Evolutionary conservation across 257 asterid genomes (phyloP).

Genomic region (Gardenia jasminoides): DNA sequence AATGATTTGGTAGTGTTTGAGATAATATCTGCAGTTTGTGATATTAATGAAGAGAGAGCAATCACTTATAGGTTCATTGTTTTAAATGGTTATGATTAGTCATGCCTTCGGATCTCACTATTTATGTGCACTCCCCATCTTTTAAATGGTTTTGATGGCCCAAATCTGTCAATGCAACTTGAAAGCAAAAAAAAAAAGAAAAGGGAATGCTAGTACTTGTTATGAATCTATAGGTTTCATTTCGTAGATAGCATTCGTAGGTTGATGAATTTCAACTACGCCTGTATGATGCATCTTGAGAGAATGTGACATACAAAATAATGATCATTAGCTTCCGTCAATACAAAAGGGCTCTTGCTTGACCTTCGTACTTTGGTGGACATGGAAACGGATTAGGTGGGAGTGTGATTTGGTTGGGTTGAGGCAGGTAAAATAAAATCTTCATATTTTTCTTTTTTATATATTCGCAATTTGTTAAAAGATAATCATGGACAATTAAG

Average conservation of each 20-base stretch:
- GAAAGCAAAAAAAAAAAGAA: too few relatives aligned
- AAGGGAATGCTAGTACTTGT: too few relatives aligned
- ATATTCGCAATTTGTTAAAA: conserved; percentile 10
- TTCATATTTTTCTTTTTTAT: background rate
- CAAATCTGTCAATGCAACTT: background rate
- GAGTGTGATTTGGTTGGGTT: conserved; percentile 23
- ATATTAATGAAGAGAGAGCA: too few relatives aligned
- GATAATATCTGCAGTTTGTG: too few relatives aligned
- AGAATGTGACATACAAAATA: background rate
- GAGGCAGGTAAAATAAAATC: conserved; percentile 30
- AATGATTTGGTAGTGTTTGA: too few relatives aligned
- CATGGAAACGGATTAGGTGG: conserved; percentile 20
- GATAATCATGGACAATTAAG: background rate
- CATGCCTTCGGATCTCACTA: background rate
- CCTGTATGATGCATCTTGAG: background rate
- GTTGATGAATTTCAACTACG: background rate
- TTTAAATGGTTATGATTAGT: conserved; percentile 20
- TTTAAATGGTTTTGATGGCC: background rate
- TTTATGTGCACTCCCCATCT: background rate
- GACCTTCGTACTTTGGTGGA: background rate
- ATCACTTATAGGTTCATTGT: too few relatives aligned
- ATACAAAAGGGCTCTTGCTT: too few relatives aligned
- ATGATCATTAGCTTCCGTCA: background rate
- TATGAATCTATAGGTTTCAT: background rate
- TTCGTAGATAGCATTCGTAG: too few relatives aligned